Evolutionary conservation across 2,329 filamentous ascomycete species (phyloP), one percentile per base, ranked within the genome.

Genomic region (Parafenestella ontariensis): DNA sequence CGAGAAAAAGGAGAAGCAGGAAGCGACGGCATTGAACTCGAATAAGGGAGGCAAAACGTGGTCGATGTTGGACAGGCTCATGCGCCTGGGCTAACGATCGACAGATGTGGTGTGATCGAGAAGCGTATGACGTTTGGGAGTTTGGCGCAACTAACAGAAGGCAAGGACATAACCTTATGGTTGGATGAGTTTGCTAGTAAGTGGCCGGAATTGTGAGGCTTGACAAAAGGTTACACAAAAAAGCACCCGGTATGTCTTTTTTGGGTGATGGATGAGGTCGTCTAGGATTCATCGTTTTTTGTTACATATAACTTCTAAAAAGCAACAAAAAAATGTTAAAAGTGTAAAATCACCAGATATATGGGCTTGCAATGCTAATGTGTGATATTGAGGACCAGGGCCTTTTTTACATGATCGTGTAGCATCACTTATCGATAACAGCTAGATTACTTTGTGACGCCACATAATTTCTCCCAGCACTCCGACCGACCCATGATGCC

Each of bases 401-500:
- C 5, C 8, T 15, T 13, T 34, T 17, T 34, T 5, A 4, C 17
- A n/a, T 13, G 6, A 20, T 18, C 3, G 21, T 21, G 36, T 8
- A 39, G 11, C 7, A 8, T 24, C 18, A 24, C 31, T 40, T 59
- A 57, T 57, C 54, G 54, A 54, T 54, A 60, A 54, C 37, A 20
- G 33, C 21, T 43, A 58, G 42, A 51, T 39, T 46, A 46, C 24
- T 21, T n/a, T 23, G 29, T 37, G 36, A 43, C 39, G 49, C 43
- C 24, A 29, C 34, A 39, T 47, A 40, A 58, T 49, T 56, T 49
- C 28, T 29, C 45, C 28, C 23, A 17, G 26, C 40, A 28, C 20
- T 17, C 40, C 15, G 13, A 52, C 40, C 15, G 13, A 52, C 46
- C 39, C 59, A 59, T 58, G 18, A 76, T 75, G 72, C 65, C 72